Evolutionary conservation across 2,329 filamentous ascomycete species (phyloP), one percentile per base, ranked within the genome.

Genomic region (Blastomyces silverae): DNA sequence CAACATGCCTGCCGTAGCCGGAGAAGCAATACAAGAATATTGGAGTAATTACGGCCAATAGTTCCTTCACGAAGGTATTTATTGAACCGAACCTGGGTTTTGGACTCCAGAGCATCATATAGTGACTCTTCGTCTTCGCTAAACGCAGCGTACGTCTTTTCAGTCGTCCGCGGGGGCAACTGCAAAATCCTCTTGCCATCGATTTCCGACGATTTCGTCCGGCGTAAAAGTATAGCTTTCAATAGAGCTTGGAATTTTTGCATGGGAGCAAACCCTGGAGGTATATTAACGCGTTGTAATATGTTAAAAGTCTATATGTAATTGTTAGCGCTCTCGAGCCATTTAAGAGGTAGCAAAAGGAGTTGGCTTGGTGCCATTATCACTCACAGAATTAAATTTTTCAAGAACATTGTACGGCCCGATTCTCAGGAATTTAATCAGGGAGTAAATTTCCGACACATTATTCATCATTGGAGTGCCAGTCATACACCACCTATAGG

Each of bases 401-500:
- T 83, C 78, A 78, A 83, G 84, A 17, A 84, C 80, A 70, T 84
- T 85, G 74, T 94, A 96, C 1, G 91, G 91, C 66, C 83, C 83
- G 72, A 95, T 92, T 2, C 83, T 81, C 20, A 96, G 80, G 71
- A 96, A 97, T 2, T 85, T 83, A 56, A 96, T 81, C 25, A 96
- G 78, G 0, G 91, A 89, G 71, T 85, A 92, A 2, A 96, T 80
- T 70, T 97, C 92, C 31, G 84, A 80, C 2, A 93, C 85, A 15
- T 83, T 86, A 70, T 96, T 96, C 89, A 94, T 94, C 89, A 93
- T 92, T 0, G 90, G 90, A 0, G 90, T 94, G 34, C 90, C 90
- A 44, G 88, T 91, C 74, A 93, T 83, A 72, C 88, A 91, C 79
- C 90, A 87, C 59, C 90, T 83, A 72, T 89, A 85, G 46, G 78